A percentile compares a stretch with the other conserved stretches of the same genome.
phyloP scores from a whole-genome alignment of 352 stramenopile species.

The Pythium insidiosum region DNA sequence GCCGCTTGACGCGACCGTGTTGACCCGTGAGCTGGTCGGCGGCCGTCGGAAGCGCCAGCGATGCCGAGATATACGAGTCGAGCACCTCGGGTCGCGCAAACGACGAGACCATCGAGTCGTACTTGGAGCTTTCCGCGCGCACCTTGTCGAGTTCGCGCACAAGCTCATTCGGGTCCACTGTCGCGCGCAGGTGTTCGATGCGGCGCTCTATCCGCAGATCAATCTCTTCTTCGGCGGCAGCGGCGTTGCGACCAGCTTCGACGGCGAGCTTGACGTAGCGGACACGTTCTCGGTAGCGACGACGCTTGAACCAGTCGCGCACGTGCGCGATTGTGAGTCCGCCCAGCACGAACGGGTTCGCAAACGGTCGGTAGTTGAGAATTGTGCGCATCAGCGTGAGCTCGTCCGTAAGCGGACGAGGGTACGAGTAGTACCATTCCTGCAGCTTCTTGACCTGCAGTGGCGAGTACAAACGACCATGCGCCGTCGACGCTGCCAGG shows the following conservation, averaged over 20 bases:
- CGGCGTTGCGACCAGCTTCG: slow-evolving; percentile 47
- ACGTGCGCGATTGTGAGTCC: slow-evolving; percentile 62
- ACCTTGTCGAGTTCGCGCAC: slow-evolving; percentile 75
- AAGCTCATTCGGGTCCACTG: slow-evolving; percentile 68
- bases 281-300: slow-evolving; percentile 69
- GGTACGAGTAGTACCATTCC: slow-evolving; percentile 81
- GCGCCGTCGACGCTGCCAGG: slow-evolving; percentile 26
- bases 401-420: slow-evolving; percentile 64
- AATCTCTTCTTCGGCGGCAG: slow-evolving; percentile 69
- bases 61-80: slow-evolving; percentile 45
- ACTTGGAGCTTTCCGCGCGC: slow-evolving; percentile 49
- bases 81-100: slow-evolving; percentile 59
- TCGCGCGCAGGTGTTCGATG: slow-evolving; percentile 56
- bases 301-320: slow-evolving; percentile 82
- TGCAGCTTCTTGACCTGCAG: slow-evolving; percentile 75
- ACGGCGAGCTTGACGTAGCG: slow-evolving; percentile 68
- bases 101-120: slow-evolving; percentile 50
- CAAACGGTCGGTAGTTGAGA: slow-evolving; percentile 71
- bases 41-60: slow-evolving; percentile 34
- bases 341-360: slow-evolving; percentile 51
- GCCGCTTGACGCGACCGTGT: slow-evolving; percentile 32
- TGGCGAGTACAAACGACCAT: slow-evolving; percentile 45
- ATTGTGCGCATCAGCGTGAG: slow-evolving; percentile 81
- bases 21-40: slow-evolving; percentile 24
- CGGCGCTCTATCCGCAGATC: slow-evolving; percentile 69